Evolutionary conservation across 2,329 filamentous ascomycete species (phyloP).

Genomic region (Ophidiomyces ophidiicola): DNA sequence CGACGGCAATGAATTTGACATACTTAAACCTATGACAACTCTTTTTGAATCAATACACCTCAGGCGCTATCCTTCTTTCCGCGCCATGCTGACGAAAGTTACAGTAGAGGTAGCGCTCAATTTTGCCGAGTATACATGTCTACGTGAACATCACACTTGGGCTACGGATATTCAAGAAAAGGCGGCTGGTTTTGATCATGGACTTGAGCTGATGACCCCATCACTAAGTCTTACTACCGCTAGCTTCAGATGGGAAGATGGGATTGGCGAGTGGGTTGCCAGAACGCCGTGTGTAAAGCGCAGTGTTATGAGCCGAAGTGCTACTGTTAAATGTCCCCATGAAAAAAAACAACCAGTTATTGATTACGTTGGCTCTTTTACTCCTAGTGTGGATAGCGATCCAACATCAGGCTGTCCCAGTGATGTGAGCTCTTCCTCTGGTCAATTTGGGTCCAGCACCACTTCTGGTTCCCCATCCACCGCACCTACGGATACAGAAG

Average conservation of each 20-base stretch:
- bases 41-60: conserved; percentile 19
- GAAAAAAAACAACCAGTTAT: not conserved
- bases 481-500: too few species aligned
- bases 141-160: conserved; percentile 30
- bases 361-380: not conserved
- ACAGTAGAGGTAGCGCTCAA: conserved; percentile 31
- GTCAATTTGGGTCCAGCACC: conserved; percentile 3
- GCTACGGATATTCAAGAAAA: conserved; percentile 29
- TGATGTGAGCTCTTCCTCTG: not conserved
- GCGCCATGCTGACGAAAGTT: conserved; percentile 25
- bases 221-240: conserved; percentile 14
- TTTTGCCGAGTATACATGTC: conserved; percentile 29
- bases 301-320: not conserved
- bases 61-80: conserved; percentile 17
- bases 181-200: conserved; percentile 17
- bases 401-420: conserved; percentile 3
- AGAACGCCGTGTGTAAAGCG: conserved; percentile 13
- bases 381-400: conserved; percentile 2
- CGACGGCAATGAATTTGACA: conserved; percentile 17
- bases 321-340: not conserved
- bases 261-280: conserved; percentile 46
- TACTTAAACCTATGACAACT: conserved; percentile 19
- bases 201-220: conserved; percentile 13
- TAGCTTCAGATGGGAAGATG: conserved; percentile 43
- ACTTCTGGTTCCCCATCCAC: conserved; percentile 5